phyloP scores from a whole-genome alignment of 225 moss, liverwort and hornwort genomes.

The Bryum argenteum region DNA sequence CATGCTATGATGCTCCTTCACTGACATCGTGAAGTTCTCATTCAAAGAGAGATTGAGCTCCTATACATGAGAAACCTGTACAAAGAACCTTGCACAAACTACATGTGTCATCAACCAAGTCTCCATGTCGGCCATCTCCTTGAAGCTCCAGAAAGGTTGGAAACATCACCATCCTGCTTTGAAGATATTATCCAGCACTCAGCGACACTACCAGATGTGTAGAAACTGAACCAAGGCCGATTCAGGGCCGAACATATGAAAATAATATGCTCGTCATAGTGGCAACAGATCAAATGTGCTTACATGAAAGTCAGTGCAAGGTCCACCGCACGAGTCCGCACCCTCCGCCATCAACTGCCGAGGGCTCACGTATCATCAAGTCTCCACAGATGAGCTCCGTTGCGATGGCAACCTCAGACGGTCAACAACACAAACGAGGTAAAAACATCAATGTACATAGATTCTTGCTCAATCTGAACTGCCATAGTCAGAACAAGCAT shows the following conservation, averaged over 20 bases:
- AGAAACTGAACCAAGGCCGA: conserved; percentile 24
- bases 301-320: conserved; percentile 36
- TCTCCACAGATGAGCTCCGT: conserved; percentile 37
- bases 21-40: conserved; percentile 27
- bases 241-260: conserved; percentile 21
- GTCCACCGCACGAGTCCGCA: conserved; percentile 17
- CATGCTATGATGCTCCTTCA: conserved; percentile 33
- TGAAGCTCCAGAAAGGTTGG: conserved; percentile 29
- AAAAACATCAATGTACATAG: conserved; percentile 45
- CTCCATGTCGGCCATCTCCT: conserved; percentile 21
- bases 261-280: conserved; percentile 26
- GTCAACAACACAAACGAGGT: conserved; percentile 57
- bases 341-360: conserved; percentile 15
- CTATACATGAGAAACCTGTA: conserved; percentile 31
- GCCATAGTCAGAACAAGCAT: conserved; percentile 75
- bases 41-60: neutral
- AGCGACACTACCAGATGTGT: conserved; percentile 30
- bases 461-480: conserved; percentile 58
- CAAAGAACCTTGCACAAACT: conserved; percentile 22
- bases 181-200: conserved; percentile 37
- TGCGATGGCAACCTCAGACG: conserved; percentile 44
- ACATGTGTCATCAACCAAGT: neutral
- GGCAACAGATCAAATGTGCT: conserved; percentile 28
- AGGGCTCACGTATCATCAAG: conserved; percentile 7
- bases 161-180: conserved; percentile 40